Evolutionary conservation across 1,284 basidiomycete genomes (phyloP).

Genomic region (Hemileia vastatrix): DNA sequence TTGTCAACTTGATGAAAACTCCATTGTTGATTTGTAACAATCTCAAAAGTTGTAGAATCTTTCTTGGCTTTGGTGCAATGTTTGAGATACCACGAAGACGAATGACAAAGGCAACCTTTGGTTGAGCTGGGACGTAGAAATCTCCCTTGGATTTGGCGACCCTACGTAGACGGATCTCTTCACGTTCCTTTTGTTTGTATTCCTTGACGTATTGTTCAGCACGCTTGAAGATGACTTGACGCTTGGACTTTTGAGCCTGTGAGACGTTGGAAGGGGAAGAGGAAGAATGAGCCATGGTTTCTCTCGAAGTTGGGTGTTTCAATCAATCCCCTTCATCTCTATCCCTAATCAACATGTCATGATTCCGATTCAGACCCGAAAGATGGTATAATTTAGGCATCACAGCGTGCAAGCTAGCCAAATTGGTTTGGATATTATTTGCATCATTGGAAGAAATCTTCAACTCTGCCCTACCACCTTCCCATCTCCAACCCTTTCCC

Average conservation of each 20-base stretch:
- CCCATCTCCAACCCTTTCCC: too few relatives aligned
- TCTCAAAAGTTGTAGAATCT: slow-evolving; percentile 96
- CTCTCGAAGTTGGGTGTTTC: slow-evolving; percentile 16
- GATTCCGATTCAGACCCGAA: slow-evolving; percentile 70
- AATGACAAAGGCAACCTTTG: slow-evolving; percentile 95
- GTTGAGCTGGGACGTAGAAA: slow-evolving; percentile 92
- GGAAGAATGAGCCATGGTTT: slow-evolving; percentile 23
- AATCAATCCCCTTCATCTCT: background rate
- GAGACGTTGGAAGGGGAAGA: background rate
- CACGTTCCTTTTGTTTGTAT: slow-evolving; percentile 81
- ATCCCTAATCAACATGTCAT: background rate
- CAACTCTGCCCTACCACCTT: too few relatives aligned
- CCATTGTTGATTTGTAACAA: slow-evolving; percentile 99
- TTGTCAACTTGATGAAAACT: slow-evolving; percentile 93
- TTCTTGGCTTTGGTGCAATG: slow-evolving; percentile 96
- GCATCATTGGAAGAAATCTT: slow-evolving; percentile 68
- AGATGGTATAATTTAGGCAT: slow-evolving; percentile 85
- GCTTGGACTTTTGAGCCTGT: slow-evolving; percentile 77
- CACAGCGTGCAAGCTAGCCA: slow-evolving; percentile 53
- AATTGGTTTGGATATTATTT: slow-evolving; percentile 54
- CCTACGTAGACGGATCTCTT: slow-evolving; percentile 90
- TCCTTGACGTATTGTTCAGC: slow-evolving; percentile 98
- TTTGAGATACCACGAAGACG: slow-evolving; percentile 95
- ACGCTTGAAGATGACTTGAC: slow-evolving; percentile 98
- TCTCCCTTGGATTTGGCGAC: slow-evolving; percentile 84